Conservation (phyloP, 805 yeast species). For the Candida nonsorbophila region DNA sequence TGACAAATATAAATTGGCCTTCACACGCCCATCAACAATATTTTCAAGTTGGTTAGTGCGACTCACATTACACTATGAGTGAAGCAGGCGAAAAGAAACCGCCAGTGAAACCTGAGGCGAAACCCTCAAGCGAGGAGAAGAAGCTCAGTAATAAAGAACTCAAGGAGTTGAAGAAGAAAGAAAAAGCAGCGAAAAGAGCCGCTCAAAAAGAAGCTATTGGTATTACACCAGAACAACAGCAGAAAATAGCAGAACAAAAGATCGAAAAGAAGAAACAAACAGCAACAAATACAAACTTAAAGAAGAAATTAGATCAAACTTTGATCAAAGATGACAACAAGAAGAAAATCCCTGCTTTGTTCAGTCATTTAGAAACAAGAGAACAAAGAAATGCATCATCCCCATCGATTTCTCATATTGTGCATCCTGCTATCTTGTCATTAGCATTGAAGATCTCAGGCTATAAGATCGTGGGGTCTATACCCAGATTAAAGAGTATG, state of each 20-base stretch:
- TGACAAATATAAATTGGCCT: no score
- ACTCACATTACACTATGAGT: no score
- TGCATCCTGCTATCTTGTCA: slow-evolving; percentile 81
- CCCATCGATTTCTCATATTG: slow-evolving; percentile 56
- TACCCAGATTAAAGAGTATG: slow-evolving; percentile 80
- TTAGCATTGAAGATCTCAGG: slow-evolving; percentile 77
- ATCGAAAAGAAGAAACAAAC: slow-evolving; percentile 37
- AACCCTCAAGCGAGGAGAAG: slow-evolving; percentile 2
- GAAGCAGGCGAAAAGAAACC: neutral
- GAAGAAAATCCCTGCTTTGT: slow-evolving; percentile 56
- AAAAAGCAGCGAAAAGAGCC: slow-evolving; percentile 89
- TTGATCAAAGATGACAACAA: slow-evolving; percentile 17
- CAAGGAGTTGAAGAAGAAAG: slow-evolving; percentile 81
- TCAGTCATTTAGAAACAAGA: slow-evolving; percentile 75
- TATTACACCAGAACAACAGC: slow-evolving; percentile 42
- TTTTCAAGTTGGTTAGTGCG: no score
- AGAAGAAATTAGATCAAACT: slow-evolving; percentile 20
- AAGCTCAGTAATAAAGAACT: slow-evolving; percentile 68
- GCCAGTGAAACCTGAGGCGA: slow-evolving; percentile 1
- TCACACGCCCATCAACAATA: no score
- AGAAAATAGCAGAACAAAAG: slow-evolving; percentile 36
- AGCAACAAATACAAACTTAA: slow-evolving; percentile 46
- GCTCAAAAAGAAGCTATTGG: slow-evolving; percentile 74
- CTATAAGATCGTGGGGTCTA: slow-evolving; percentile 85
- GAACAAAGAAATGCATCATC: slow-evolving; percentile 65